A percentile compares a stretch with the other conserved stretches of the same genome.
phyloP scores from a whole-genome alignment of 2,329 filamentous ascomycete genomes.

The Didymellaceae sp. region DNA sequence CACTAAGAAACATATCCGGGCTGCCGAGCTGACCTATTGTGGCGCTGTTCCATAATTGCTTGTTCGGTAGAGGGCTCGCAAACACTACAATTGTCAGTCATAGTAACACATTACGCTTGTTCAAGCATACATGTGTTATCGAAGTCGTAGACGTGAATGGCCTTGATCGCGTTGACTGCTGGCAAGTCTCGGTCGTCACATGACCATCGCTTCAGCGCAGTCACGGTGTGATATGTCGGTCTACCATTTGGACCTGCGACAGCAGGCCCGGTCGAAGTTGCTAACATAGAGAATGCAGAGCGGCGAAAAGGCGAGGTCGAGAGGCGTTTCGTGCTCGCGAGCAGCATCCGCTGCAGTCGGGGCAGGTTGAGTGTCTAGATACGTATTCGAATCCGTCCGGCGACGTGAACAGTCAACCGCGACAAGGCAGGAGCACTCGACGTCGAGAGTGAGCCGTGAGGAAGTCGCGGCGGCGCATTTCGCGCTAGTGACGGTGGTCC shows the following conservation, averaged over 20 bases:
- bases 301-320: constrained; percentile 23
- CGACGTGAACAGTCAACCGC: neutral
- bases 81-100: constrained; percentile 69
- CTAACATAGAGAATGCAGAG: constrained; percentile 41
- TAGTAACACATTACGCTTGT: constrained; percentile 5
- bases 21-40: constrained; percentile 79
- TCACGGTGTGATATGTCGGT: constrained; percentile 63
- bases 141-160: constrained; percentile 95
- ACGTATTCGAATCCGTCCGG: neutral
- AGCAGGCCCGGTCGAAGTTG: constrained; percentile 39
- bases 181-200: constrained; percentile 76
- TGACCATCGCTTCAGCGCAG: constrained; percentile 83
- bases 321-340: constrained; percentile 27
- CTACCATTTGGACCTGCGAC: constrained; percentile 38
- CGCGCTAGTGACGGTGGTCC: constrained; percentile 2
- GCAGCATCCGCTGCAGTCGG: constrained; percentile 30
- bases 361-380: neutral
- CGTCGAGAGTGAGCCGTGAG: neutral
- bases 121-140: constrained; percentile 81
- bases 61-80: constrained; percentile 86
- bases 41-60: constrained; percentile 79
- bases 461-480: constrained; percentile 18
- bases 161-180: constrained; percentile 72
- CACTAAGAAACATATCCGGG: constrained; percentile 77
- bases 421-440: constrained; percentile 3